Evolutionary conservation across 257 asterid species (phyloP).

Genomic region (Penstemon davidsonii): DNA sequence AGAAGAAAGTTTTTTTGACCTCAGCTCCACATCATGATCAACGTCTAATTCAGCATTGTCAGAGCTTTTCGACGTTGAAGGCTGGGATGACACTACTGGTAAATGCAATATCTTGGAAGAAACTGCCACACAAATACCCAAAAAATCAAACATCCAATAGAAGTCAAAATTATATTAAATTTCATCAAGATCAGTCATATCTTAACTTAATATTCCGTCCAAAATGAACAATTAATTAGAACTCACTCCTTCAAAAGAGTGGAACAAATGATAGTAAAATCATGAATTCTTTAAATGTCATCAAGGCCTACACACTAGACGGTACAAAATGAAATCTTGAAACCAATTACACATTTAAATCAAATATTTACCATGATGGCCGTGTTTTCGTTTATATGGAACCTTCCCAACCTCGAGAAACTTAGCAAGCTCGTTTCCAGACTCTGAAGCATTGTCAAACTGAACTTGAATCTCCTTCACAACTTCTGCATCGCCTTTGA

Average conservation of each 20-base stretch:
- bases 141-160: conserved; percentile 23
- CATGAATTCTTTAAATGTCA: conserved; percentile 2
- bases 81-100: conserved; percentile 56
- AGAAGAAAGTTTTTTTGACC: conserved; percentile 78
- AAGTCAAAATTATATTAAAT: conserved; percentile 15
- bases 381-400: conserved; percentile 73
- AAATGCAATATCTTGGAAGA: conserved; percentile 77
- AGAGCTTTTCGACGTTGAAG: conserved; percentile 58
- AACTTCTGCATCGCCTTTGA: conserved; percentile 75
- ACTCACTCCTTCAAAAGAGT: neutral
- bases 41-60: conserved; percentile 53
- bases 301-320: neutral
- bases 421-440: conserved; percentile 68
- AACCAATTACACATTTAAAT: conserved; percentile 28
- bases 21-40: conserved; percentile 58
- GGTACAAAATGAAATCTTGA: conserved; percentile 21
- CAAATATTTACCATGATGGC: conserved; percentile 61
- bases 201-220: neutral
- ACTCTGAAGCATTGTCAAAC: conserved; percentile 76
- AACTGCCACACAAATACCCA: conserved; percentile 46
- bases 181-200: conserved; percentile 15
- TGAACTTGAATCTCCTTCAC: conserved; percentile 75
- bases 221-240: neutral
- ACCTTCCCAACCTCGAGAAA: conserved; percentile 89
- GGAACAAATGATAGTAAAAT: conserved; percentile 1